Percentiles rank a stretch among this genome's conserved stretches.
Conservation (phyloP, 768 basidiomycete species). For the Chlorophyllum brunneum region DNA sequence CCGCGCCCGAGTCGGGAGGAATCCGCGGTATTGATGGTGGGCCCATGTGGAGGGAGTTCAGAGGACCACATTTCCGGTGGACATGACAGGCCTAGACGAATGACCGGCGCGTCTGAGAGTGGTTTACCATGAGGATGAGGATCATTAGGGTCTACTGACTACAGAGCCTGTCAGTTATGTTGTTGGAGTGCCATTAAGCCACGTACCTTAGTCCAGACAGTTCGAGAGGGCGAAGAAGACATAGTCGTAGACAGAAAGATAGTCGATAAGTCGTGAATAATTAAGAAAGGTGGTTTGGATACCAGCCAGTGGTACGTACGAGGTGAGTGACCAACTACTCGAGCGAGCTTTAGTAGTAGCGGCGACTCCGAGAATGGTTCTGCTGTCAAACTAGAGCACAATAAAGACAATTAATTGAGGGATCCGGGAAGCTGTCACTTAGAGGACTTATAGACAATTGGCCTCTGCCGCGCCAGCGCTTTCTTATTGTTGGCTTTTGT, state of each 20-base stretch:
- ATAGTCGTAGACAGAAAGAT: not conserved
- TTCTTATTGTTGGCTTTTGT: conserved; percentile 9
- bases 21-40: not conserved
- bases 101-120: not conserved
- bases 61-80: not conserved
- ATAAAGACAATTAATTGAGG: conserved; percentile 2
- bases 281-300: not conserved
- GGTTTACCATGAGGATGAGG: not conserved
- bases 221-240: not conserved
- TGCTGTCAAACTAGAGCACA: not conserved
- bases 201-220: conserved; percentile 1
- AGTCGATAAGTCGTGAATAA: not conserved
- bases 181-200: too few species aligned
- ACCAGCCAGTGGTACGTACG: conserved; percentile 8
- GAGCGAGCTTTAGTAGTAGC: conserved; percentile 8
- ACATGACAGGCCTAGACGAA: not conserved
- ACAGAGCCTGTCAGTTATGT: not conserved
- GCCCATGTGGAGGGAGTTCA: not conserved
- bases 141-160: not conserved
- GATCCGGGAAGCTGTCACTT: not conserved
- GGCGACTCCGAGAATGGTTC: not conserved
- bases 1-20: too few species aligned
- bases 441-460: not conserved
- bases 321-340: not conserved
- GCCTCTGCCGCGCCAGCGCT: not conserved